Percentiles rank a stretch among this genome's conserved stretches.
These are phyloP conservation scores for Pleurotus eryngii DNA, from an alignment of 768 basidiomycete genomes.

Conservation along the genomic window DNA sequence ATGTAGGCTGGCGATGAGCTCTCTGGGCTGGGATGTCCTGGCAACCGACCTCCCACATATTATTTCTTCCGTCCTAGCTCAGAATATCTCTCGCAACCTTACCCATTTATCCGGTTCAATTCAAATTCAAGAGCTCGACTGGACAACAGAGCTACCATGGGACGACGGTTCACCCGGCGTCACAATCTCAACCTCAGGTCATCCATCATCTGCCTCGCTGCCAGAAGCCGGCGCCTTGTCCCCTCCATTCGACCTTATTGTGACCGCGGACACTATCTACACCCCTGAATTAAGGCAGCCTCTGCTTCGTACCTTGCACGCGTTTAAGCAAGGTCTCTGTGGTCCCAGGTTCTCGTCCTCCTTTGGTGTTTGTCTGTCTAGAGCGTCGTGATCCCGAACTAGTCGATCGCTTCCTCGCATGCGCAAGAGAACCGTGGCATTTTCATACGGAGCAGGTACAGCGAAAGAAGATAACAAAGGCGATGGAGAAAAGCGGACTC, in stretches of 20 bases:
- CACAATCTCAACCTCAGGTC: conserved; percentile 27
- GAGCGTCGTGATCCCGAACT: conserved; percentile 75
- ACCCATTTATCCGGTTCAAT: conserved; percentile 40
- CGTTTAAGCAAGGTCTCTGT: conserved; percentile 42
- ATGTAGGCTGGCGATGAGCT: conserved; percentile 56
- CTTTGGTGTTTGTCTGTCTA: conserved; percentile 60
- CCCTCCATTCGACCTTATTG: conserved; percentile 72
- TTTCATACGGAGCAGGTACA: conserved; percentile 60
- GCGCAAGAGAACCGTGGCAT: conserved; percentile 52
- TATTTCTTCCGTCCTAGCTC: conserved; percentile 55
- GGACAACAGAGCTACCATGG: conserved; percentile 48
- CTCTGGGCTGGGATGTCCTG: conserved; percentile 72
- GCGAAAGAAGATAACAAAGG: conserved; percentile 54
- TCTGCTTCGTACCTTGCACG: conserved; percentile 64
- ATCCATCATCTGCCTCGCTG: conserved; percentile 13
- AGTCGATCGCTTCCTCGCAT: conserved; percentile 53
- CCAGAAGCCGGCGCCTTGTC: conserved; percentile 23
- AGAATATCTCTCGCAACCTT: conserved; percentile 59
- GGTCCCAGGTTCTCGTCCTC: conserved; percentile 29
- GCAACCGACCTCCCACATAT: conserved; percentile 73
- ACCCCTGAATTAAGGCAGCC: conserved; percentile 56
- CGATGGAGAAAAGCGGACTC: conserved; percentile 53
- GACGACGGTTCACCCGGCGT: conserved; percentile 55
- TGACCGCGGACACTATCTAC: conserved; percentile 85
- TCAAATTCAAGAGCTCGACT: conserved; percentile 66